Base-by-base conservation (phyloP, 257 asterid species). In the Avicennia marina region DNA sequence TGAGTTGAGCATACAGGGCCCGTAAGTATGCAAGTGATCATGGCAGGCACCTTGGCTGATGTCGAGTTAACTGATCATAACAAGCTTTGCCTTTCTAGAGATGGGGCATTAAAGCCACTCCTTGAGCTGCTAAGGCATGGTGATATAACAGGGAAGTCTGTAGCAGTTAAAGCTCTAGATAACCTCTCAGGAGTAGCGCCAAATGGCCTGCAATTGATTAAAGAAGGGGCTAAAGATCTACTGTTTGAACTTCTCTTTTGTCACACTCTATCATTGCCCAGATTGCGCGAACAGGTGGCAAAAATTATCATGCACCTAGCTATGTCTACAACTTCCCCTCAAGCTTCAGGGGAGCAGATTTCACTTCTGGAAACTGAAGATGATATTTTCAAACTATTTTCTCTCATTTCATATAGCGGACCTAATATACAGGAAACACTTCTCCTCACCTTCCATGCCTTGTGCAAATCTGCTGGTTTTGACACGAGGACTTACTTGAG, bases 11-110 rank as follows among this genome's bases (percentile, higher is more conserved):
- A 18, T 51, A 13, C 67, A 71, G 84, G 74, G 43, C 60, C 76
- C 9, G 63, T 33, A 47, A 24, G 41, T 11, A 31, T 56, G 45
- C 72, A 64, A 56, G 54, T 71, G 38, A 51, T 32, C 26, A 78
- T 78, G 84, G 78, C 76, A 1, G 64, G 39, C 16, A 65, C 78
- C 46, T 58, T 78, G 54, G 74, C 78, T 6, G 67, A 74, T 31
- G 56, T 74, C 22, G 72, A 74, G 76, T 57, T 78, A 65, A 78
- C 78, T 17, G 78, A 74, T 63, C 72, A 74, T 48, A 54, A 68
- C 72, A 78, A 74, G 70, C 38, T 68, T 16, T 47, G 66, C 18
- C 76, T 78, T 16, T 57, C 64, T 29, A 60, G 62, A 49, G 70
- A 68, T 1, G 81, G 84, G 34, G 78, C 70, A 20, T 33, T 78